Base-by-base conservation (phyloP, 805 yeast species). In the Spencermartinsiella europaea region DNA sequence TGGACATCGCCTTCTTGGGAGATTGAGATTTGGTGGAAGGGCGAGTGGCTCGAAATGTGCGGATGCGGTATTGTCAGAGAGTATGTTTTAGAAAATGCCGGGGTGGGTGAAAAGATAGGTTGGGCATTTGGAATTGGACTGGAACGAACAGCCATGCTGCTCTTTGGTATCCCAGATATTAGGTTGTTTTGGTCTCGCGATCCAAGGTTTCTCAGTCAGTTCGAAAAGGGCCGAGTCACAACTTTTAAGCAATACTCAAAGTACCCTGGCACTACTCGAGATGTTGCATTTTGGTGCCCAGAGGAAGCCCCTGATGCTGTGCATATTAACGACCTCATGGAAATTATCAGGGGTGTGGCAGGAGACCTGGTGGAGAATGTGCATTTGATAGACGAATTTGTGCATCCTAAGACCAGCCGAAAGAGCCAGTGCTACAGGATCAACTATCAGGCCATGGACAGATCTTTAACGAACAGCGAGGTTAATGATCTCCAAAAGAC, bases 1-100 rank as follows among this genome's bases (percentile, higher is more conserved):
- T 93, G 98, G 97, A 93, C 99, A 2, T 80, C 95, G 1, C 99
- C 99, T 2, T 85, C 95, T 37, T 93, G 95, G 95, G 97, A 93
- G 61, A 88, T 95, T 55, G 99, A 93, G 67, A 96, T 93, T 3
- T 89, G 95, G 90, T 93, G 98, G 97, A 86, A 89, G 62, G 95
- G 93, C 44, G 95, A 90, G 56, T 93, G 99, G 99, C 73, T 93
- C 31, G 99, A 93, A 68, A 81, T 95, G 63, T 87, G 96, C 60
- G 99, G 99, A 0, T 87, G 95, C 67, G 99, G 99, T 21, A 74
- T 91, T 33, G 95, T 89, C 5, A 80, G 80, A 54, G 83, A 87
- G 55, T 80, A 79, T 42, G 95, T 91, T 0, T 71, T 88, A 34
- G 69, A 77, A 19, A 84, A 83, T 54, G 77, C 96, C 1, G 95